These are phyloP conservation scores for Xerophyta viscosa DNA, from an alignment of 106 monocot genomes.

Conservation along the genomic window DNA sequence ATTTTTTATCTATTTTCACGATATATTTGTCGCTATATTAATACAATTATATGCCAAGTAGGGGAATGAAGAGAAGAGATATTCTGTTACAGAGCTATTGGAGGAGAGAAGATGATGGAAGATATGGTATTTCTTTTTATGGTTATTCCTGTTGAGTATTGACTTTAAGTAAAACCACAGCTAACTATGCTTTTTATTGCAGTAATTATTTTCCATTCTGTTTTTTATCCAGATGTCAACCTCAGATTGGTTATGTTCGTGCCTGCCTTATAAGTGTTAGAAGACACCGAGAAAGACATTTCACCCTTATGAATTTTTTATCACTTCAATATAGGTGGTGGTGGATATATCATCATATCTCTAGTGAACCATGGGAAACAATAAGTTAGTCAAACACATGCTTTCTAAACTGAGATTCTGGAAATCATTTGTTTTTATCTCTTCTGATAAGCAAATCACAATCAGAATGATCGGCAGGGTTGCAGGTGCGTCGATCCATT, in stretches of 20 bases:
- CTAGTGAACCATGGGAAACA: conserved; percentile 86
- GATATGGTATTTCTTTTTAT: conserved; percentile 62
- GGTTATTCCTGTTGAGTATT: too few species aligned
- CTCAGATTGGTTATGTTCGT: conserved; percentile 67
- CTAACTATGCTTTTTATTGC: too few species aligned
- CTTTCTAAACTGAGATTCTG: conserved; percentile 96
- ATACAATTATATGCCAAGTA: too few species aligned
- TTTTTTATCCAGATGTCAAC: conserved; percentile 61
- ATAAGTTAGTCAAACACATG: conserved; percentile 96
- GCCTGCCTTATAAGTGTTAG: conserved; percentile 92
- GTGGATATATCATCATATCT: conserved; percentile 96
- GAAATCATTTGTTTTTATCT: conserved; percentile 71
- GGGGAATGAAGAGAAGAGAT: conserved; percentile 94
- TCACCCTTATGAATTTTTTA: not conserved
- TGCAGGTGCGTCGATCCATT: conserved; percentile 72
- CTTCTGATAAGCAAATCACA: conserved; percentile 71
- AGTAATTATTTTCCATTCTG: conserved; percentile 93
- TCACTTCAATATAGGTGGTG: conserved; percentile 46
- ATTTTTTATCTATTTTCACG: not conserved
- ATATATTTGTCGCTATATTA: too few species aligned
- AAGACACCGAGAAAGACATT: too few species aligned
- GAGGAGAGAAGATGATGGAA: conserved; percentile 98
- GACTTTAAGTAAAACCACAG: too few species aligned
- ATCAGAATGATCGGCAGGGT: conserved; percentile 84
- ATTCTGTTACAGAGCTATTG: conserved; percentile 76